Evolutionary conservation across 805 yeast species (phyloP).

Genomic region (Saccharomycopsis amapae): DNA sequence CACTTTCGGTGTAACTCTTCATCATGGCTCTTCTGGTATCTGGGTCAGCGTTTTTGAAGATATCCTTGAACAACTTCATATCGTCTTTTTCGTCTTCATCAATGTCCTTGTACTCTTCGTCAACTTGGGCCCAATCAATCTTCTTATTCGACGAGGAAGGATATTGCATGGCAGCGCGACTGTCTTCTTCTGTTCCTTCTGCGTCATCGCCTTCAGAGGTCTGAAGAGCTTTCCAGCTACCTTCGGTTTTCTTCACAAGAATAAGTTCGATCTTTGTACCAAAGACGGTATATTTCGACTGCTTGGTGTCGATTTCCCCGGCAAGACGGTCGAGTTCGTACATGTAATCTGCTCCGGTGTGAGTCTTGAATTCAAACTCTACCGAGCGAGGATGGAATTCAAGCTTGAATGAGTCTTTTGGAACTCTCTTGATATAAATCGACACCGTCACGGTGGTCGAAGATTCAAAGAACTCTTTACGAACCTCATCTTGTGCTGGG

Average conservation of each 20-base stretch:
- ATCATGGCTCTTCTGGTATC: conserved; percentile 91
- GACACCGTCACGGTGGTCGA: conserved; percentile 50
- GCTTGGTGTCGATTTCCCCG: conserved; percentile 40
- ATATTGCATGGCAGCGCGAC: conserved; percentile 30
- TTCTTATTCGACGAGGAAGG: conserved; percentile 60
- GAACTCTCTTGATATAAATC: conserved; percentile 62
- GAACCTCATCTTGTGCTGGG: conserved; percentile 29
- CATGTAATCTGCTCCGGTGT: conserved; percentile 46
- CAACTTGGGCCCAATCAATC: conserved; percentile 64
- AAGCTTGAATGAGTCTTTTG: conserved; percentile 40
- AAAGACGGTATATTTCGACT: conserved; percentile 45
- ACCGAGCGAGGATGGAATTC: conserved; percentile 34
- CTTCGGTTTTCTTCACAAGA: conserved; percentile 39
- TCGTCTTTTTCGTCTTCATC: conserved; percentile 42
- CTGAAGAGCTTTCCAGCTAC: conserved; percentile 54
- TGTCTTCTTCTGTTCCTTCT: conserved; percentile 23
- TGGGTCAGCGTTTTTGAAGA: conserved; percentile 76
- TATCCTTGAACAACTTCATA: conserved; percentile 63
- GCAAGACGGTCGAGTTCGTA: conserved; percentile 49
- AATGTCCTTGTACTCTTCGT: conserved; percentile 37
- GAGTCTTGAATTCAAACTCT: conserved; percentile 40
- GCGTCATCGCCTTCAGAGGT: conserved; percentile 23
- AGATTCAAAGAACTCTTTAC: conserved; percentile 73
- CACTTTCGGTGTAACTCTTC: conserved; percentile 90
- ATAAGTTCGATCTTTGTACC: conserved; percentile 69